Conservation (phyloP, 1,284 basidiomycete genomes). For the Ustilago nuda region DNA sequence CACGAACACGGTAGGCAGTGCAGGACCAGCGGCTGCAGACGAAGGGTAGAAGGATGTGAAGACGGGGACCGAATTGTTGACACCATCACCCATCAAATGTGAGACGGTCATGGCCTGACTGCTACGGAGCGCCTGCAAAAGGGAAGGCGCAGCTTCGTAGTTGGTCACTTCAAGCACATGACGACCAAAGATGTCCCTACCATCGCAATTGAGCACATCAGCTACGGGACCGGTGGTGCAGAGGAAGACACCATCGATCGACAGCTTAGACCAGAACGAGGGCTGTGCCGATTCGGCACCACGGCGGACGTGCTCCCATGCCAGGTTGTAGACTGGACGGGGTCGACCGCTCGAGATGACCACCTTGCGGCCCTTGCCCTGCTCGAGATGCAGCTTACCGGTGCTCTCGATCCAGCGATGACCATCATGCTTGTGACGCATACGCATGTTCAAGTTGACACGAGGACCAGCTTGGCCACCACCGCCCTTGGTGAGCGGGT, state of each 20-base stretch:
- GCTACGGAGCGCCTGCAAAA: constrained; percentile 54
- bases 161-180: constrained; percentile 56
- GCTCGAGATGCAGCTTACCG: constrained; percentile 65
- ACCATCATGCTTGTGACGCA: constrained; percentile 60
- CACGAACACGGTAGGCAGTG: constrained; percentile 57
- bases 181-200: constrained; percentile 50
- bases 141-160: constrained; percentile 53
- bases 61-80: constrained; percentile 41
- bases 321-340: constrained; percentile 61
- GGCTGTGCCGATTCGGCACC: constrained; percentile 44
- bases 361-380: constrained; percentile 66
- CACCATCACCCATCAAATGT: constrained; percentile 56
- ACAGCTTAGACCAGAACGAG: constrained; percentile 63
- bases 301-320: constrained; percentile 56
- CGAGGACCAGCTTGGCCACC: constrained; percentile 64
- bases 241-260: constrained; percentile 59
- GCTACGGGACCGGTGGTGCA: constrained; percentile 47
- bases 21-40: constrained; percentile 44
- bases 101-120: constrained; percentile 50
- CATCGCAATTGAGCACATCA: constrained; percentile 52
- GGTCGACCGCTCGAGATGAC: constrained; percentile 63
- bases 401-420: constrained; percentile 64
- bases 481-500: constrained; percentile 62
- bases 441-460: constrained; percentile 63
- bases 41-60: constrained; percentile 63